Evolutionary conservation across 2,329 filamentous ascomycete species (phyloP).

Genomic region (Cladorrhinum sp.): DNA sequence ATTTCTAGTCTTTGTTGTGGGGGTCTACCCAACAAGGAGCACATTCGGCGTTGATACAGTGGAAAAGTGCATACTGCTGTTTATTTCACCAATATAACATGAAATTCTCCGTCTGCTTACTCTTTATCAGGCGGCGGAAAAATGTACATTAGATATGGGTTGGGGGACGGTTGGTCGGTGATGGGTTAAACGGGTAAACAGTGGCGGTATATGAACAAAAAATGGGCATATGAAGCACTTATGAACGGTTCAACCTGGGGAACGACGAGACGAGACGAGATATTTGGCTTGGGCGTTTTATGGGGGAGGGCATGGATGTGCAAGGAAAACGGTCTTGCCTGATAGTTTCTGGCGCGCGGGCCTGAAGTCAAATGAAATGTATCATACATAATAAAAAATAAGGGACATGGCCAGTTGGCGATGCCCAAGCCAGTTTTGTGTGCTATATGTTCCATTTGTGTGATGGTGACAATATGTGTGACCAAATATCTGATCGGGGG

Average conservation of each 20-base stretch:
- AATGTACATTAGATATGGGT: background rate
- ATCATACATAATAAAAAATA: conserved; percentile 7
- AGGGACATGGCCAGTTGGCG: background rate
- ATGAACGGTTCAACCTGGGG: background rate
- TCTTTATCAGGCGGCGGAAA: background rate
- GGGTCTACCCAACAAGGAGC: background rate
- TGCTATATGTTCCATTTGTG: background rate
- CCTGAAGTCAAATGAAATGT: conserved; percentile 8
- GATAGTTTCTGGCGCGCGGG: conserved; percentile 12
- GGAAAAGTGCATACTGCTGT: background rate
- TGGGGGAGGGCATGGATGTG: conserved; percentile 3
- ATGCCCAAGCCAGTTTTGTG: conserved; percentile 6
- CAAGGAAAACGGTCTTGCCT: conserved; percentile 10
- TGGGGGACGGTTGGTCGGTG: background rate
- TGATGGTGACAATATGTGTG: background rate
- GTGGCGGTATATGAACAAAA: background rate
- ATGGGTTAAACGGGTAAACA: background rate
- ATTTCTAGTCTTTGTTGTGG: background rate
- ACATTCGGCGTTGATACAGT: background rate
- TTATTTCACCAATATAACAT: background rate
- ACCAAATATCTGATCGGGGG: background rate
- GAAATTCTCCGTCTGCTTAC: background rate
- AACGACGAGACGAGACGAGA: conserved; percentile 12
- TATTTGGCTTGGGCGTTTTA: conserved; percentile 15
- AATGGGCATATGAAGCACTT: conserved; percentile 10